phyloP scores from a whole-genome alignment of 352 stramenopile genomes.

The Thalassiosira ordinaria region DNA sequence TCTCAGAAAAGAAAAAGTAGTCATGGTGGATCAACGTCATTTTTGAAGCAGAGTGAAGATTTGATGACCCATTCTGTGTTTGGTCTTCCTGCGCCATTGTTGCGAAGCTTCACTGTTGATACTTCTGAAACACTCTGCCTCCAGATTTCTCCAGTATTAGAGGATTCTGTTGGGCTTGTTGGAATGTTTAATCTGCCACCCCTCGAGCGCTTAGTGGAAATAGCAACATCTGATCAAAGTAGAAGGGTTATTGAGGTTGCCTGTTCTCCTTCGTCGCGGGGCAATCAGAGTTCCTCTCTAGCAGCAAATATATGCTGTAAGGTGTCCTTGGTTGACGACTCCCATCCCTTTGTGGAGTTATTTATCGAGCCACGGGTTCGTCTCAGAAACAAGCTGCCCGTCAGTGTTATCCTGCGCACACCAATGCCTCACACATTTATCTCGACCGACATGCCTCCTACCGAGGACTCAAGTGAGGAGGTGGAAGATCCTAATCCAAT shows the following conservation, averaged over 20 bases:
- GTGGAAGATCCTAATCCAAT: constrained; percentile 41
- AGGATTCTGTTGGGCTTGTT: constrained; percentile 41
- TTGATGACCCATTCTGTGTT: constrained; percentile 67
- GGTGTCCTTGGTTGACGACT: constrained; percentile 63
- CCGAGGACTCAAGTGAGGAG: constrained; percentile 29
- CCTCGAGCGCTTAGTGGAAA: constrained; percentile 59
- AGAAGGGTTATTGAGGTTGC: constrained; percentile 54
- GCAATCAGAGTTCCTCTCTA: constrained; percentile 29
- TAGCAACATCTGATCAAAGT: constrained; percentile 55
- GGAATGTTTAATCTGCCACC: constrained; percentile 64
- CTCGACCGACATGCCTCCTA: constrained; percentile 18
- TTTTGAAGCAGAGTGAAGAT: constrained; percentile 59
- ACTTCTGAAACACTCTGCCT: constrained; percentile 59
- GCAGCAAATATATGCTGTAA: constrained; percentile 63
- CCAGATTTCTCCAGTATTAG: constrained; percentile 60
- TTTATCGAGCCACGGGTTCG: constrained; percentile 75
- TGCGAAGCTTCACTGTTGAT: constrained; percentile 55
- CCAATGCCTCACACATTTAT: constrained; percentile 84
- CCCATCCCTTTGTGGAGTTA: constrained; percentile 74
- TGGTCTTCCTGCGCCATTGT: constrained; percentile 61
- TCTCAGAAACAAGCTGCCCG: constrained; percentile 79
- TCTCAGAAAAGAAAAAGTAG: constrained; percentile 43
- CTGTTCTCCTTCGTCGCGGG: constrained; percentile 49
- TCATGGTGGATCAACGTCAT: constrained; percentile 33
- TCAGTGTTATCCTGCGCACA: constrained; percentile 73